phyloP scores from a whole-genome alignment of 352 stramenopile species.

The Phytopythium litorale region DNA sequence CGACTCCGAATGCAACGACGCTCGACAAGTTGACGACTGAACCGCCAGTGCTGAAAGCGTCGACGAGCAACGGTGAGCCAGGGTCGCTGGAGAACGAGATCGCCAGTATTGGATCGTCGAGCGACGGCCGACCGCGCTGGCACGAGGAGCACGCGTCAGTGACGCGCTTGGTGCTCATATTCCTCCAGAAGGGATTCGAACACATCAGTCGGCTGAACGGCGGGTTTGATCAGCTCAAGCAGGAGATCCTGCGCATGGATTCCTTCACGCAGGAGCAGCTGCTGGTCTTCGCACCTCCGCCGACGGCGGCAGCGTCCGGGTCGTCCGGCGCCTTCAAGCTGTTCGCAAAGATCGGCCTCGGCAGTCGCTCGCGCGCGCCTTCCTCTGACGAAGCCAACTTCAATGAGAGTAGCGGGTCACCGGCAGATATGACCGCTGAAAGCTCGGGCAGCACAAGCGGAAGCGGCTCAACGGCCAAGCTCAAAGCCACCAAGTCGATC shows the following conservation, averaged over 20 bases:
- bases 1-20: not conserved
- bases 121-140: slow-evolving; percentile 8
- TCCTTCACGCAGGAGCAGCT: slow-evolving; percentile 67
- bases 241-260: slow-evolving; percentile 59
- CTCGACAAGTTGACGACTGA: not conserved
- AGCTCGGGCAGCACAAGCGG: not conserved
- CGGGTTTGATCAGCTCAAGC: slow-evolving; percentile 78
- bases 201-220: slow-evolving; percentile 82
- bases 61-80: slow-evolving; percentile 13
- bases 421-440: not conserved
- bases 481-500: slow-evolving; percentile 12
- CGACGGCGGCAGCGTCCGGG: slow-evolving; percentile 14
- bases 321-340: slow-evolving; percentile 31
- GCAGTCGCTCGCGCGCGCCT: slow-evolving; percentile 22
- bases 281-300: slow-evolving; percentile 41
- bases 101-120: slow-evolving; percentile 22
- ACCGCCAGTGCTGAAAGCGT: not conserved
- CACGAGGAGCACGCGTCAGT: slow-evolving; percentile 64
- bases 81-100: slow-evolving; percentile 32
- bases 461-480: slow-evolving; percentile 11
- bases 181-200: slow-evolving; percentile 85
- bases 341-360: slow-evolving; percentile 44
- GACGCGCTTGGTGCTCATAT: slow-evolving; percentile 79
- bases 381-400: slow-evolving; percentile 31
- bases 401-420: slow-evolving; percentile 2